Base-by-base conservation (phyloP, 2,329 filamentous ascomycete species). In the Phyllosticta paracitricarpa region DNA sequence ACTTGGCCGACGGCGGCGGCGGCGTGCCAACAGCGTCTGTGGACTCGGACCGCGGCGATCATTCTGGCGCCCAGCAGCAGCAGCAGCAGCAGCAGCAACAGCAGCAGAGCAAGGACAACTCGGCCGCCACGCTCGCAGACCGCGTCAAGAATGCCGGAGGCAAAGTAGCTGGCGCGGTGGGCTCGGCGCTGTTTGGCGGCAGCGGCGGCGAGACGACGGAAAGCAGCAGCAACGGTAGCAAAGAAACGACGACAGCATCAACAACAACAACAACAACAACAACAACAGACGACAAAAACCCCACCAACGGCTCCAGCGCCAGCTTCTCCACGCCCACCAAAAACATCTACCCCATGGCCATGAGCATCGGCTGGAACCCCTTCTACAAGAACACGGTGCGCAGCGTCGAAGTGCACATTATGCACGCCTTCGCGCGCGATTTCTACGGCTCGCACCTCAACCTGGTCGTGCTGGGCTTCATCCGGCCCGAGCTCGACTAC, bases 331-430 rank as follows among this genome's bases (percentile, higher is more conserved):
- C 53, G 19, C 19, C 19, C 10, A 40, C 2, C 33, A 17, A 30
- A 30, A 30, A 30, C 28, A 30, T 94, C 61, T 90, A 87, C 74
- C 90, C 90, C 1, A 94, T 95, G 82, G 91, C 96, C 66, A 89
- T 97, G 87, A 90, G 86, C 64, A 93, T 97, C 66, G 94, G 94
- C 54, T 97, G 92, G 82, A 99, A 97, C 76, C 94, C 94, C 0
- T 97, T 92, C 77, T 99, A 96, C 82, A 91, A 92, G 73, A 97
- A 99, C 80, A 86, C 82, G 4, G 85, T 89, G 55, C 86, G 90
- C 64, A 90, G 84, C 64, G 91, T 94, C 71, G 91, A 96, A 80
- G 91, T 96, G 61, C 91, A 96, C 77, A 83, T 99, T 60, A 82
- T 99, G 74, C 86, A 90, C 70, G 74, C 80, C 53, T 96, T 97